Base-by-base conservation (phyloP, 345 rosid species). In the Durio zibethinus region DNA sequence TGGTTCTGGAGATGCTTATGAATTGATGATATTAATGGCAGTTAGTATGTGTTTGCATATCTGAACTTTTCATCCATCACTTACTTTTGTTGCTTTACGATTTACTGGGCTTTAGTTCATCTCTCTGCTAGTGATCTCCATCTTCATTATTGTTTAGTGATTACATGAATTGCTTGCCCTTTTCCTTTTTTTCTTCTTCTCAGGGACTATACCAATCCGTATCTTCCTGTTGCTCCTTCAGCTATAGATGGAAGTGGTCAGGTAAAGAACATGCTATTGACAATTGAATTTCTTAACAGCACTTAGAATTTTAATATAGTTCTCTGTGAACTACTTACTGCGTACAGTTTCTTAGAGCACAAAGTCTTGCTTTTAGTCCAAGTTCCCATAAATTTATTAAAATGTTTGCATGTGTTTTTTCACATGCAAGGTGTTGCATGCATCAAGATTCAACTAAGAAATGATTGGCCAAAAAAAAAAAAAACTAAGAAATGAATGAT, bases 191-290 rank as follows among this genome's bases (percentile, higher is more conserved):
- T 63, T 48, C 12, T 31, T 68, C 79, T n/a, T n/a, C n/a, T n/a
- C 88, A 97, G 99, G 92, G 99, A 97, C 89, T 97, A 94, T 79
- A 97, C 98, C 23, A 97, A 97, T 80, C 89, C 92, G 40, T 94
- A 86, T 82, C 98, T 97, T 82, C 98, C 98, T 29, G 94, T 97
- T 88, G 98, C 98, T 70, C 97, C 94, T 72, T 97, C 98, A 66
- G 98, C 99, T 62, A 92, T 97, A 74, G 99, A 92, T 84, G 97
- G 93, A 68, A 84, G 85, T 81, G 91, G 90, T 72, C 91, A 90
- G 94, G 98, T 89, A 88, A 63, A 69, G 40, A 53, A 31, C 40
- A 65, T 36, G 7, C 50, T 11, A 35, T 7, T 33, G 52, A 38
- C 10, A 35, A 33, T 50, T 43, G 16, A 61, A 40, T 43, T 57